These are phyloP conservation scores for Chenopodium formosanum DNA, from an alignment of 148 eudicot genomes.

Conservation along the genomic window DNA sequence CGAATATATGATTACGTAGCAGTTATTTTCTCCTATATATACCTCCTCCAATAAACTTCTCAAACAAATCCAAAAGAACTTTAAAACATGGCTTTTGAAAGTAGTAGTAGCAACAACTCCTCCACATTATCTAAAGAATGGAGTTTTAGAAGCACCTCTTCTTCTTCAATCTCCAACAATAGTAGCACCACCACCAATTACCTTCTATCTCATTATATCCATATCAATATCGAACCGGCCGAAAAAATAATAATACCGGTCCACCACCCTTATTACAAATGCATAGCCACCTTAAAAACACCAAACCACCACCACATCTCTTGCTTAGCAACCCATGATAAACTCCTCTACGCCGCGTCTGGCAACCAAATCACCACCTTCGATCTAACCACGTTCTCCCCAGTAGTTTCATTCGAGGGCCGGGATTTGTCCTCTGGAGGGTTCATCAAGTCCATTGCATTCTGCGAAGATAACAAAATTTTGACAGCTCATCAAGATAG, in stretches of 20 bases:
- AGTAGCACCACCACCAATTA: background rate
- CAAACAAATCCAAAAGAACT: background rate
- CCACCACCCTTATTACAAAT: slow-evolving; percentile 18
- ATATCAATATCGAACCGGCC: background rate
- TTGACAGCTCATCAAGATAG: slow-evolving; percentile 47
- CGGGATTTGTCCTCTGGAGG: slow-evolving; percentile 27
- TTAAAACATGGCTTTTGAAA: background rate
- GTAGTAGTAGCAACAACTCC: background rate
- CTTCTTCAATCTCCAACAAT: slow-evolving; percentile 1
- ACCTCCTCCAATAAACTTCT: background rate
- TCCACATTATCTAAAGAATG: slow-evolving; percentile 18
- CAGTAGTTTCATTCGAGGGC: slow-evolving; percentile 16
- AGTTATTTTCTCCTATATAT: background rate
- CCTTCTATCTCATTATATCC: background rate
- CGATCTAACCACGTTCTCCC: slow-evolving; percentile 22
- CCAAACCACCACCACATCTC: slow-evolving; percentile 29
- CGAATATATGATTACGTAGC: too few species aligned
- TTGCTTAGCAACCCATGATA: slow-evolving; percentile 33
- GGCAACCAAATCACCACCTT: slow-evolving; percentile 34
- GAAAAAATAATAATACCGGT: slow-evolving; percentile 12
- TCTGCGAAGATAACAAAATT: slow-evolving; percentile 6
- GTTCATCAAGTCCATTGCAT: slow-evolving; percentile 34
- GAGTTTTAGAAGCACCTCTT: slow-evolving; percentile 23
- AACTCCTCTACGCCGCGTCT: slow-evolving; percentile 38
- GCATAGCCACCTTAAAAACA: slow-evolving; percentile 30